Percentiles rank a stretch among this genome's conserved stretches.
These are phyloP conservation scores for Melaleuca quinquenervia DNA, from an alignment of 345 rosid species.

Conservation along the genomic window DNA sequence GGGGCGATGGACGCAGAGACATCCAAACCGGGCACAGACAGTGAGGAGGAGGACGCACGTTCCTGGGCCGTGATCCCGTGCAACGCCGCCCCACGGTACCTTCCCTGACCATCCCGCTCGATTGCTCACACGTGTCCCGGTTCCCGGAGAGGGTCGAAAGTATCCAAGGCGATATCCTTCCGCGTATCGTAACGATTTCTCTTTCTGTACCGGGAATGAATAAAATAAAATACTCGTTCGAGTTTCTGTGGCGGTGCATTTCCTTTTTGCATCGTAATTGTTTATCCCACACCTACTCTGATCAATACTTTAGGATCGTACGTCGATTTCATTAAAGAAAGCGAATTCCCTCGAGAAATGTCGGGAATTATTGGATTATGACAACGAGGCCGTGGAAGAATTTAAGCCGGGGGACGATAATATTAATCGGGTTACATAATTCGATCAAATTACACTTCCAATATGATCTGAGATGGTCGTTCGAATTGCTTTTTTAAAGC, in stretches of 20 bases:
- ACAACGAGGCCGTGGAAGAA: neutral
- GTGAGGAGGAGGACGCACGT: neutral
- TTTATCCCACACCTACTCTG: too few relatives aligned
- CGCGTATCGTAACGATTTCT: too few relatives aligned
- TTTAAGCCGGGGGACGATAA: neutral
- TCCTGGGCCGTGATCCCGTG: neutral
- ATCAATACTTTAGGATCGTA: too few relatives aligned
- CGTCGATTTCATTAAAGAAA: neutral
- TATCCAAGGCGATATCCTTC: too few relatives aligned
- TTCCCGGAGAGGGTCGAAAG: too few relatives aligned
- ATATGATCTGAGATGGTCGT: neutral
- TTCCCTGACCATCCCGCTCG: neutral
- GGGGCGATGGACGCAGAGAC: neutral
- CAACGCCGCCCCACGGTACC: neutral
- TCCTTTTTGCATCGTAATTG: too few relatives aligned
- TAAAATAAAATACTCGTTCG: too few relatives aligned
- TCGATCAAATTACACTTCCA: neutral
- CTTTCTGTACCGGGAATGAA: too few relatives aligned
- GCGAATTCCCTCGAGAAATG: neutral
- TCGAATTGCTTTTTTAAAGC: neutral
- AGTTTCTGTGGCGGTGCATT: too few relatives aligned
- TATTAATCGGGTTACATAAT: neutral
- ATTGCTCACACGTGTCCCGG: neutral
- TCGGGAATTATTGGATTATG: accelerated
- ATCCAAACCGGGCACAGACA: neutral